Conservation (phyloP, 2,329 filamentous ascomycete species). For the Arthrobotrys entomopaga region DNA sequence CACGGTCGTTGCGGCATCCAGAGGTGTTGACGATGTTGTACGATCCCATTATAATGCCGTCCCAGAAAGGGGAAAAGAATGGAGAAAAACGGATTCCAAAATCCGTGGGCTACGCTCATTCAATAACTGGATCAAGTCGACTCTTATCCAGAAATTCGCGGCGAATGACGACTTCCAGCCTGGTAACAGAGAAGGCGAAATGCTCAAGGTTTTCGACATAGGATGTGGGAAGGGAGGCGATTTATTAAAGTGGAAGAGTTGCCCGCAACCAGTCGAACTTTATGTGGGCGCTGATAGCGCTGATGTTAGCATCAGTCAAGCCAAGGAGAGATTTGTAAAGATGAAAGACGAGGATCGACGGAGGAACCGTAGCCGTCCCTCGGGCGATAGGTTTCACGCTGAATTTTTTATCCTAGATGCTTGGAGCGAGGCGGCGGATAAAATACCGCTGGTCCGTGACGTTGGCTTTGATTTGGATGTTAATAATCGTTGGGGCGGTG, state of each 20-base stretch:
- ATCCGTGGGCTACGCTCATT: conserved; percentile 94
- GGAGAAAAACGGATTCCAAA: conserved; percentile 90
- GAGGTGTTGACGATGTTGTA: conserved; percentile 84
- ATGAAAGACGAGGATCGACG: conserved; percentile 71
- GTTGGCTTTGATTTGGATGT: conserved; percentile 85
- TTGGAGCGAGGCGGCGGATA: conserved; percentile 83
- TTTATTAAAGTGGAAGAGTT: conserved; percentile 93
- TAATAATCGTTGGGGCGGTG: conserved; percentile 63
- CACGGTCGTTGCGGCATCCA: conserved; percentile 56
- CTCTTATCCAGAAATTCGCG: conserved; percentile 95
- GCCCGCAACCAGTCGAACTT: conserved; percentile 87
- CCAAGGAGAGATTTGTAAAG: conserved; percentile 80
- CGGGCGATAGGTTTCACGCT: conserved; percentile 74
- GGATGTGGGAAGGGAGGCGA: conserved; percentile 98
- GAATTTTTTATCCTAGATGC: conserved; percentile 93
- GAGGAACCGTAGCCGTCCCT: conserved; percentile 67
- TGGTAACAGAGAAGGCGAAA: conserved; percentile 64
- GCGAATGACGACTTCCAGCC: conserved; percentile 74
- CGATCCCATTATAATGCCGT: conserved; percentile 95
- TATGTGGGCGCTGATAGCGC: conserved; percentile 96
- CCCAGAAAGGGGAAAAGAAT: conserved; percentile 90
- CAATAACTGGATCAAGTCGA: conserved; percentile 99
- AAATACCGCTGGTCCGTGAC: conserved; percentile 81
- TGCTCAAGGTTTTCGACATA: conserved; percentile 86
- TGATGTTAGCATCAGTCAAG: conserved; percentile 90